Evolutionary conservation across 495 filamentous ascomycete species (phyloP).

Genomic region (Penicillium nucicola): DNA sequence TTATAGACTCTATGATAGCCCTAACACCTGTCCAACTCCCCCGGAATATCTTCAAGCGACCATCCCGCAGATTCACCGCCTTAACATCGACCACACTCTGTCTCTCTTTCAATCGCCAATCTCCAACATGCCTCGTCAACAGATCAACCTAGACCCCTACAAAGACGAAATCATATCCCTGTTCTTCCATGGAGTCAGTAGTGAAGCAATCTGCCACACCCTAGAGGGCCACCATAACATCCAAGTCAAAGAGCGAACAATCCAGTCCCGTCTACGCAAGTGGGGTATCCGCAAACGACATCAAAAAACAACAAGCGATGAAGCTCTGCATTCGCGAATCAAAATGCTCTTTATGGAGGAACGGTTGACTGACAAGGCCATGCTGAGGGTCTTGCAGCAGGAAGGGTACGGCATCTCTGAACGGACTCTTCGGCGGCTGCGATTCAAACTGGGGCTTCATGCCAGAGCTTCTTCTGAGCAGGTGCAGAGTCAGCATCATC

Average conservation of each 20-base stretch:
- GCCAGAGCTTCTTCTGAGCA: conserved; percentile 19
- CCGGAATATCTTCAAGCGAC: background rate
- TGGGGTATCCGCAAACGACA: conserved; percentile 31
- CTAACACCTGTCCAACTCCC: too few species aligned
- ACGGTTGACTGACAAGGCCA: conserved; percentile 27
- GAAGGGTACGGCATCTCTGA: conserved; percentile 29
- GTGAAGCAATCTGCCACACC: conserved; percentile 25
- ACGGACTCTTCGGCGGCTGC: conserved; percentile 22
- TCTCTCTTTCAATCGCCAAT: background rate
- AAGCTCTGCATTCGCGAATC: conserved; percentile 24
- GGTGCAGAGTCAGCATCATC: background rate
- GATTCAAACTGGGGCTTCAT: conserved; percentile 27
- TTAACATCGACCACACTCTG: background rate
- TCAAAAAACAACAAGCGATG: conserved; percentile 25
- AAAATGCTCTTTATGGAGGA: conserved; percentile 23
- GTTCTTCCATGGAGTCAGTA: conserved; percentile 25
- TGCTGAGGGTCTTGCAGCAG: conserved; percentile 22
- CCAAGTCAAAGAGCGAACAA: conserved; percentile 27
- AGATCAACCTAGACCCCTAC: conserved; percentile 29
- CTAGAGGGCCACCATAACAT: conserved; percentile 25
- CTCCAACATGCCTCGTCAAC: conserved; percentile 26
- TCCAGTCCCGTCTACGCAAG: conserved; percentile 27
- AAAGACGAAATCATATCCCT: conserved; percentile 25
- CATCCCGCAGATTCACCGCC: conserved; percentile 21
- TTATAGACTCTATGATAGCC: too few species aligned